These are phyloP conservation scores for Candida parachauliodes DNA, from an alignment of 805 yeast genomes.

Conservation along the genomic window DNA sequence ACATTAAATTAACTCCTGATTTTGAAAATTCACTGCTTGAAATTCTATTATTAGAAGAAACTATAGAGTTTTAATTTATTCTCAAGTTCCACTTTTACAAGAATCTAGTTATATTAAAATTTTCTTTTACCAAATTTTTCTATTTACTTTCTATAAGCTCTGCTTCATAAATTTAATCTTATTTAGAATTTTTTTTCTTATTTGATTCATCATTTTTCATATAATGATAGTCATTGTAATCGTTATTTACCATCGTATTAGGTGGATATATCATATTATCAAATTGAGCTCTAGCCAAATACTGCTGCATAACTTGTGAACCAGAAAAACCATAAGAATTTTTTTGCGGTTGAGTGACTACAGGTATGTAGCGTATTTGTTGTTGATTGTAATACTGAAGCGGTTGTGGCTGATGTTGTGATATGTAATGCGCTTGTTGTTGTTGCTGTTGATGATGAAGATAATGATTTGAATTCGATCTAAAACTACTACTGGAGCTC, in stretches of 20 bases:
- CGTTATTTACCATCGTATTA: slow-evolving; percentile 18
- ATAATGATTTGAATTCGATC: neutral
- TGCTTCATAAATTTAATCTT: neutral
- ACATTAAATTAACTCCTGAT: no score
- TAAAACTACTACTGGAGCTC: slow-evolving; percentile 10
- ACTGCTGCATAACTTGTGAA: slow-evolving; percentile 75
- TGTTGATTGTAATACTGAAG: slow-evolving; percentile 1
- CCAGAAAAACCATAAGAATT: slow-evolving; percentile 38
- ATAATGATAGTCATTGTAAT: slow-evolving; percentile 1
- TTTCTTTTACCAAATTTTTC: no score
- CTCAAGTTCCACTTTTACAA: no score
- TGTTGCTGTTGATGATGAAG: slow-evolving; percentile 6
- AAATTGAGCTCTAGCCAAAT: slow-evolving; percentile 68
- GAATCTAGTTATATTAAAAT: no score
- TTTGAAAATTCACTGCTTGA: no score
- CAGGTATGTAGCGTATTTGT: slow-evolving; percentile 3
- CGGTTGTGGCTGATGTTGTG: slow-evolving; percentile 4
- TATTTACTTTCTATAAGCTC: slow-evolving; percentile 1
- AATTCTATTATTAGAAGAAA: no score
- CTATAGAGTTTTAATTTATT: no score
- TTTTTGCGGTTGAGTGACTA: neutral
- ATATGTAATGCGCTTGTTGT: neutral
- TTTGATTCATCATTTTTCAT: neutral
- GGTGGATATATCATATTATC: slow-evolving; percentile 50
- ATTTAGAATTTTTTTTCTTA: neutral